These are phyloP conservation scores for Magnolia changhungtana DNA, from an alignment of 164 flowering plant species.

Conservation along the genomic window DNA sequence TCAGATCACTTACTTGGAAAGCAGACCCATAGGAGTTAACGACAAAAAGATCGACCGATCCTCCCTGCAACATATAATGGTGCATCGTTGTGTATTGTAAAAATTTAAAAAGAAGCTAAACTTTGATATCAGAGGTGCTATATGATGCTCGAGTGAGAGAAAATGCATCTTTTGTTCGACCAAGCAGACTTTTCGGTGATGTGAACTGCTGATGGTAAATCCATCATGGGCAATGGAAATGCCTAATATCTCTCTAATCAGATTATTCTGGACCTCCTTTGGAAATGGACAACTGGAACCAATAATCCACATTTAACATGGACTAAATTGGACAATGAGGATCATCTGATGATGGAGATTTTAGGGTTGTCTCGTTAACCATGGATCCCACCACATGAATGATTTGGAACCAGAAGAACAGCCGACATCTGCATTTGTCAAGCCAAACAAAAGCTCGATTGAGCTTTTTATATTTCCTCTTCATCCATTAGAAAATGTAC, in stretches of 20 bases:
- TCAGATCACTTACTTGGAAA: constrained; percentile 60
- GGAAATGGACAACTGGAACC: not conserved
- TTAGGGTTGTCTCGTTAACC: not conserved
- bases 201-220: not conserved
- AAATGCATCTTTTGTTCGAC: not conserved
- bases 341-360: not conserved
- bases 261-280: not conserved
- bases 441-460: not conserved
- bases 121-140: not conserved
- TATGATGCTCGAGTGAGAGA: not conserved
- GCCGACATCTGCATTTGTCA: not conserved
- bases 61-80: constrained; percentile 49
- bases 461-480: not conserved
- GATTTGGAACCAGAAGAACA: not conserved
- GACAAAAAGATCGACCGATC: constrained; percentile 87
- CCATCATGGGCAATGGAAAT: not conserved
- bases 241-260: not conserved
- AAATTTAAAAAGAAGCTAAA: not conserved
- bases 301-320: not conserved
- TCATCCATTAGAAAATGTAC: not conserved
- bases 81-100: not conserved
- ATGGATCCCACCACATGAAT: no score
- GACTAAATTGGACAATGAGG: not conserved
- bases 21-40: constrained; percentile 95
- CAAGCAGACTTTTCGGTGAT: not conserved